Base-by-base conservation (phyloP, 371 early-diverging fungal species). In the Mucor irregularis region DNA sequence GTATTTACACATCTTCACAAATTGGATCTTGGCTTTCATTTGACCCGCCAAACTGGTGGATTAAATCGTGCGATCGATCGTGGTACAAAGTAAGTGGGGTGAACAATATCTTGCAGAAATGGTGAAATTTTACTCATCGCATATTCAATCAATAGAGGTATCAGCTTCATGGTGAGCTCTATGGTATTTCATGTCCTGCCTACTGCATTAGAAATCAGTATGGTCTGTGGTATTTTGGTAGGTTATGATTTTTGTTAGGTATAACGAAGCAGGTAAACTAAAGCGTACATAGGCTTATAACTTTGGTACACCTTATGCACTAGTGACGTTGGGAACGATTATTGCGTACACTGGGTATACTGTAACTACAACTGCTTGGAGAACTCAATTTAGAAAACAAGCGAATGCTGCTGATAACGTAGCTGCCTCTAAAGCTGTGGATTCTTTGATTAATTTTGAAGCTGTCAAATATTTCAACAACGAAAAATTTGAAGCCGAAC, bases 401-500 rank as follows among this genome's bases (percentile, higher is more conserved):
- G 95, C 95, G 74, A 98, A 97, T 62, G 81, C 84, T 24, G 96
- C 97, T 14, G 98, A 98, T 57, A 98, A 96, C 66, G 81, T 88
- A 53, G 97, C 95, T 7, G 95, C 97, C 0, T 88, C 93, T 2
- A 84, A 84, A 9, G 93, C 96, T 8, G 90, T 95, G 0, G 98
- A 98, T 66, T 91, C 97, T 9, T 71, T 98, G 48, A 81, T 96
- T 58, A 96, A 98, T 60, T 94, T 91, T 66, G 98, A 98, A 65
- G 89, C 95, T 31, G 94, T 98, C 62, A 95, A 98, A 86, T 92
- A 92, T 69, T 96, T 95, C 65, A 92, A 87, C 62, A 94, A 93
- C 62, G 96, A 95, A 69, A 79, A 81, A 42, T 91, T 88, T 62
- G 97, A 98, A 72, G 78, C 87, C 14, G 68, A 82, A 19, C 86